These are phyloP conservation scores for Dothideomycetidae sp. DNA, from an alignment of 2,329 filamentous ascomycete genomes.

Conservation along the genomic window DNA sequence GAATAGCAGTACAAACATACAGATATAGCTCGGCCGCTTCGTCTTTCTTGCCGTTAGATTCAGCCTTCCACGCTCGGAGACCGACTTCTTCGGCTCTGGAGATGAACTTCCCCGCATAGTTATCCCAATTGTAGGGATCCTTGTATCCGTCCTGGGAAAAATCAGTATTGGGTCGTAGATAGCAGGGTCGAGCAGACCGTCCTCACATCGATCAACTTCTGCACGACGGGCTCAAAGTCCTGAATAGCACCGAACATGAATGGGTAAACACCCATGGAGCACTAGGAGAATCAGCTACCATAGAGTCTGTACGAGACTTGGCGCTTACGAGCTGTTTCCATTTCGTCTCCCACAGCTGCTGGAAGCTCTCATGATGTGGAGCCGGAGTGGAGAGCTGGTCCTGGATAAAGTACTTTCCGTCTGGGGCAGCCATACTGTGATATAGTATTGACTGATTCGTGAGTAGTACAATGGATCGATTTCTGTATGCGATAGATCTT, in stretches of 20 bases:
- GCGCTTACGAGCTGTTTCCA: constrained; percentile 52
- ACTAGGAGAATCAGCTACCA: constrained; percentile 20
- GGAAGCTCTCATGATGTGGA: constrained; percentile 33
- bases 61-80: constrained; percentile 36
- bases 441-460: too few relatives aligned
- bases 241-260: constrained; percentile 58
- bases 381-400: constrained; percentile 29
- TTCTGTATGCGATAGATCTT: too few relatives aligned
- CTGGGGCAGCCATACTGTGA: constrained; percentile 28
- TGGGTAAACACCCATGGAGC: constrained; percentile 38
- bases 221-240: constrained; percentile 57
- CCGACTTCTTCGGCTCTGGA: constrained; percentile 46
- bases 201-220: constrained; percentile 44
- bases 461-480: too few relatives aligned
- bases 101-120: constrained; percentile 49
- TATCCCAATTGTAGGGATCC: constrained; percentile 47
- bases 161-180: background rate
- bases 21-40: constrained; percentile 50
- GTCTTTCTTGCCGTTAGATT: constrained; percentile 34
- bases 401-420: constrained; percentile 33
- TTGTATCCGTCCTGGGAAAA: constrained; percentile 39
- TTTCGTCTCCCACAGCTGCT: constrained; percentile 54
- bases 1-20: constrained; percentile 14
- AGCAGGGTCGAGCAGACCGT: too few relatives aligned
- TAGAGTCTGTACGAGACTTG: background rate